phyloP scores from a whole-genome alignment of 768 basidiomycete genomes.

The Kwoniella dendrophila region DNA sequence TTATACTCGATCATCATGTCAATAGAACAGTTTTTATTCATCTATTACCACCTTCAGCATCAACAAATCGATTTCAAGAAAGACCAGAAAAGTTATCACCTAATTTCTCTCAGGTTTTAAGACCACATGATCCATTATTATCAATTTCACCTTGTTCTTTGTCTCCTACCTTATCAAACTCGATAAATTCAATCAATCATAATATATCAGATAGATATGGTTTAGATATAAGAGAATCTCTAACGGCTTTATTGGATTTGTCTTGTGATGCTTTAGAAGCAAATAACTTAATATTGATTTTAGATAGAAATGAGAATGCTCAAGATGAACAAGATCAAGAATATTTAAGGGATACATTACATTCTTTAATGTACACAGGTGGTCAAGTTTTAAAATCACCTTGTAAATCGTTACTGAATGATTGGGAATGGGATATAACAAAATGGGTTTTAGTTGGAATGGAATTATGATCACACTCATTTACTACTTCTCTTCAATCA shows the following conservation, averaged over 20 bases:
- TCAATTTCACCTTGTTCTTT: conserved; percentile 10
- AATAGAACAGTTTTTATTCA: conserved; percentile 45
- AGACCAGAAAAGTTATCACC: conserved; percentile 37
- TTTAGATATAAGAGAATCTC: conserved; percentile 48
- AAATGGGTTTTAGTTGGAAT: conserved; percentile 54
- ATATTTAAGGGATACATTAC: conserved; percentile 44
- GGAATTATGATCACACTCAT: conserved; percentile 36
- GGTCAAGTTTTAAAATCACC: conserved; percentile 43
- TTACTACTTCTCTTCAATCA: neutral
- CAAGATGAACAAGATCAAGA: no score
- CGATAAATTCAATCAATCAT: neutral
- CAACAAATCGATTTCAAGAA: conserved; percentile 1
- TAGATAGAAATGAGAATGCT: conserved; percentile 45
- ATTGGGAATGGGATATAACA: conserved; percentile 50
- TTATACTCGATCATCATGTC: conserved; percentile 38
- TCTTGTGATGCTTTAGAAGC: conserved; percentile 49
- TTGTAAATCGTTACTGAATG: conserved; percentile 40
- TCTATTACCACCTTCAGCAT: conserved; percentile 31
- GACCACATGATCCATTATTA: conserved; percentile 42
- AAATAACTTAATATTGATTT: conserved; percentile 43
- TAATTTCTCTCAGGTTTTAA: conserved; percentile 44
- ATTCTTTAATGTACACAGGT: conserved; percentile 53
- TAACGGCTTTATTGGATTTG: conserved; percentile 53
- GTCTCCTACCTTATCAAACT: neutral
- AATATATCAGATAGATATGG: conserved; percentile 23